Base-by-base conservation (phyloP, 2,329 filamentous ascomycete species). In the Microthyrium microscopicum region DNA sequence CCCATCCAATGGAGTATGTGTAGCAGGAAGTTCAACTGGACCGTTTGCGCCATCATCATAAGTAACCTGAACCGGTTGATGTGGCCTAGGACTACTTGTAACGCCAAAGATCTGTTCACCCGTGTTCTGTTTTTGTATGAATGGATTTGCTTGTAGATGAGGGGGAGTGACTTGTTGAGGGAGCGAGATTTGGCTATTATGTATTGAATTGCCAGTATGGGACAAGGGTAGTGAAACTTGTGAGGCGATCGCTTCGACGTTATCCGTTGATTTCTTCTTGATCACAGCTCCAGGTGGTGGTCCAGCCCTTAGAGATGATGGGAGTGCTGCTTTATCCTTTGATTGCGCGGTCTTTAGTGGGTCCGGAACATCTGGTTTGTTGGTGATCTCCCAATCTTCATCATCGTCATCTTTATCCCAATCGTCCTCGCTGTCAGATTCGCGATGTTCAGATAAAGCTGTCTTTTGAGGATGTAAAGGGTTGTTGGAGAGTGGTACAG, bases 331-430 rank as follows among this genome's bases (percentile, higher is more conserved):
- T 6, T 29, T 33, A 30, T 27, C 29, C 28, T 19, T 29, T 29
- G 8, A 15, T 17, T 36, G 21, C 5, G 24, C 28, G n/a, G 28
- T 13, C 12, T 33, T 13, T 39, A 12, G 36, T 29, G 30, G 26
- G 18, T n/a, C 18, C 6, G 34, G 34, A 6, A 17, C 17, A 8
- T 42, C 40, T 7, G 44, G 46, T 7, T 47, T 47, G 20, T 48
- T 48, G 24, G 40, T 37, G 32, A 30, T 30, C 15, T 41, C 40
- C 32, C 26, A 33, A 9, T 39, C 37, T 11, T 24, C 28, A 8
- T 31, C 26, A 9, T 29, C 26, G 8, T 29, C 26, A 8, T 15
- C 13, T 20, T 44, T 41, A 15, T 42, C 40, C 13, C 39, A 34
- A 6, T 40, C 41, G 33, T 43, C 42, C 7, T 45, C 30, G 19